phyloP scores from a whole-genome alignment of 1,284 basidiomycete genomes.

The Moesziomyces parantarcticus region DNA sequence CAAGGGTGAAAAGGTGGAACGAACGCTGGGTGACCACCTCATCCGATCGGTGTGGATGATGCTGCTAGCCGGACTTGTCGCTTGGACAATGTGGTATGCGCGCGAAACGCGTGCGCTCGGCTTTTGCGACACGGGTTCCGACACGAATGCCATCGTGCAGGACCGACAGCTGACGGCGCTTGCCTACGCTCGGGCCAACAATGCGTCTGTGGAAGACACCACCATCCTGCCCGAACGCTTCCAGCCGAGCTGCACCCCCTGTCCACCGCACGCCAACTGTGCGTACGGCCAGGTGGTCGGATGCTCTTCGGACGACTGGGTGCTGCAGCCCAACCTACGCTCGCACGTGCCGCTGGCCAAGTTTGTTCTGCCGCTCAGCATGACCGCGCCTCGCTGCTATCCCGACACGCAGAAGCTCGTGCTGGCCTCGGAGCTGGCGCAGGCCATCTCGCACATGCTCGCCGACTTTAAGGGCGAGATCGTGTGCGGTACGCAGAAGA shows the following conservation, averaged over 20 bases:
- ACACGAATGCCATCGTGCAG: constrained; percentile 41
- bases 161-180: constrained; percentile 29
- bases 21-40: constrained; percentile 16
- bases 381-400: constrained; percentile 41
- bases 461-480: constrained; percentile 60
- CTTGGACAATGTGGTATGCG: constrained; percentile 55
- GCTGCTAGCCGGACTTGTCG: constrained; percentile 12
- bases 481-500: constrained; percentile 47
- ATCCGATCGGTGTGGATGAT: constrained; percentile 6
- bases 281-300: constrained; percentile 33
- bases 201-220: constrained; percentile 35
- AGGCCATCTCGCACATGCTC: constrained; percentile 47
- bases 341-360: constrained; percentile 48
- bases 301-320: constrained; percentile 58
- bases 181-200: constrained; percentile 29
- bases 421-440: constrained; percentile 56
- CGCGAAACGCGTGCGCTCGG: constrained; percentile 52
- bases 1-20: constrained; percentile 1
- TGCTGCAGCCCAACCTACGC: constrained; percentile 37
- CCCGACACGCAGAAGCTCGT: constrained; percentile 64
- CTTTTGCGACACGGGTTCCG: constrained; percentile 54
- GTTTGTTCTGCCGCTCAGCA: constrained; percentile 42
- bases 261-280: constrained; percentile 59
- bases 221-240: constrained; percentile 33
- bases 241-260: constrained; percentile 55